These are phyloP conservation scores for Hanseniaspora pseudoguilliermondii DNA, from an alignment of 805 yeast species.

Conservation along the genomic window DNA sequence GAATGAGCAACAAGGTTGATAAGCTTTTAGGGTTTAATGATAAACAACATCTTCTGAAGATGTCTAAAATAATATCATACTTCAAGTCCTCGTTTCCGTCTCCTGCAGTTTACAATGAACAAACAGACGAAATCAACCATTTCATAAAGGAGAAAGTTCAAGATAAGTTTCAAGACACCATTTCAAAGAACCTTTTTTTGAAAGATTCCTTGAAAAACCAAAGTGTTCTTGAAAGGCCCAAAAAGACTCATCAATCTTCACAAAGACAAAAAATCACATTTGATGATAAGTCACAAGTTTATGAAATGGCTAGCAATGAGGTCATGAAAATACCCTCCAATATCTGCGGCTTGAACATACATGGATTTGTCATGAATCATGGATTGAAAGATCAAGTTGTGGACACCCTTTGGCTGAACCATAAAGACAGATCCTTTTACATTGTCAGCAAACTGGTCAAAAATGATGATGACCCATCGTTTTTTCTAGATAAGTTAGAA, in stretches of 20 bases:
- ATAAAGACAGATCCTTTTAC: neutral
- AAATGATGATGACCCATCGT: neutral
- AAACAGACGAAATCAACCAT: conserved; percentile 10
- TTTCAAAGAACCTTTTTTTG: neutral
- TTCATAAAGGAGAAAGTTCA: neutral
- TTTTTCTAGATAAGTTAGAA: neutral
- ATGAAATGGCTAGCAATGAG: neutral
- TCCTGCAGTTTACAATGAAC: conserved; percentile 22
- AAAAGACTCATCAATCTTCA: neutral
- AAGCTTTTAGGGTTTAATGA: conserved; percentile 39
- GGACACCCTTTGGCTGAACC: neutral
- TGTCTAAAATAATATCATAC: conserved; percentile 26
- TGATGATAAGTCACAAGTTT: neutral
- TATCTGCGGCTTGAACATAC: neutral
- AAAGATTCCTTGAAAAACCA: neutral
- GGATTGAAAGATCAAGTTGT: neutral
- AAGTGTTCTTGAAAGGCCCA: neutral
- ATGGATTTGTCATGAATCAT: neutral
- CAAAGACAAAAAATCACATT: neutral
- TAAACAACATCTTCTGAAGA: conserved; percentile 30
- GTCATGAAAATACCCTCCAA: neutral
- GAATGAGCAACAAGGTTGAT: conserved; percentile 25
- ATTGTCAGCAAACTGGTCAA: neutral
- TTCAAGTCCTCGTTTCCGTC: conserved; percentile 20
- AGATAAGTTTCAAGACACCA: neutral